Percentiles rank a stretch among this genome's conserved stretches.
phyloP scores from a whole-genome alignment of 75 land plant species.

The Adiantum capillusveneris region DNA sequence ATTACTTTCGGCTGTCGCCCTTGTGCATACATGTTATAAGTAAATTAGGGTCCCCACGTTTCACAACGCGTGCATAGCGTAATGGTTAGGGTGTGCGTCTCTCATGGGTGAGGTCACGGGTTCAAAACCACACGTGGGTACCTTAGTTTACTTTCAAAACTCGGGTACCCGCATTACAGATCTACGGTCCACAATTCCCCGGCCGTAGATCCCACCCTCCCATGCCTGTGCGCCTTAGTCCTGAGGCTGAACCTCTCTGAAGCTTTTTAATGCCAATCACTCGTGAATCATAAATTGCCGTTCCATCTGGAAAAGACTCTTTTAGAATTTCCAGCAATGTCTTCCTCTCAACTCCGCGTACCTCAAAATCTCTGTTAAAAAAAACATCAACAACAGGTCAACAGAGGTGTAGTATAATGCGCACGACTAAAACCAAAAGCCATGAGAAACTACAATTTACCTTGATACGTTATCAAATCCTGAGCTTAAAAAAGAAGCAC shows the following conservation, averaged over 20 bases:
- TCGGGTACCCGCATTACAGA: no score
- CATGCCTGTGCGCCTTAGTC: no score
- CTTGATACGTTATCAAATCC: neutral
- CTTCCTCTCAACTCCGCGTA: slow-evolving; percentile 65
- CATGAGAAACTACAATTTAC: neutral
- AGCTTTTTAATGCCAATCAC: slow-evolving; percentile 25
- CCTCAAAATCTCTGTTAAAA: slow-evolving; percentile 20
- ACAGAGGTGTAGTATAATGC: neutral
- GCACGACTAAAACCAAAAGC: neutral
- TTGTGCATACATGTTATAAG: no score
- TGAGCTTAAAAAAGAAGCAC: neutral
- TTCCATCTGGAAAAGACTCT: slow-evolving; percentile 35
- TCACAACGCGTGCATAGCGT: no score
- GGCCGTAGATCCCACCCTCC: no score
- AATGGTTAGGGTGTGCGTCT: no score
- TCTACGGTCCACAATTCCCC: no score
- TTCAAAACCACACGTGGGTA: no score
- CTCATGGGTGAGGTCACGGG: no score
- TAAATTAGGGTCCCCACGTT: no score
- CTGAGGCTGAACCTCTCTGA: slow-evolving; percentile 19
- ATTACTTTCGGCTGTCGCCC: no score
- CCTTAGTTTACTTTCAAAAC: no score
- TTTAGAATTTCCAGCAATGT: slow-evolving; percentile 58
- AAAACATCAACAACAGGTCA: neutral
- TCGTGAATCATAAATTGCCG: slow-evolving; percentile 48